Conservation (phyloP, 805 yeast genomes). For the Candida awuae region DNA sequence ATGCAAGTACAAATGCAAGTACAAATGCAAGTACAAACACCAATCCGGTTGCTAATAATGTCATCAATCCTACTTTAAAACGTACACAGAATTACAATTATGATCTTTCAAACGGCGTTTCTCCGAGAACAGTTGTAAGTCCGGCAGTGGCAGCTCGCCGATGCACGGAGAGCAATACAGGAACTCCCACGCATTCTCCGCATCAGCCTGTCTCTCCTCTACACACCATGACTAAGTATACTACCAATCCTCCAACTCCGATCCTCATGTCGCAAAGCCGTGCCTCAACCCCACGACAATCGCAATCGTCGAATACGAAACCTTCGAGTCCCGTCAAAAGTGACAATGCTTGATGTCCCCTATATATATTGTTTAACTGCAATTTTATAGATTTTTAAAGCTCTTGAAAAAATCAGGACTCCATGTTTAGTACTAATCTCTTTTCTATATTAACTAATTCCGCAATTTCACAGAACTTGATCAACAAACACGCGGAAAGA, state of each 20-base stretch:
- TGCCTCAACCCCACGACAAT: constrained; percentile 1
- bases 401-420: not conserved
- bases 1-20: too few relatives aligned
- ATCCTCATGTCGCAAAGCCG: constrained; percentile 1
- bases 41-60: not conserved
- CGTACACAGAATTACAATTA: not conserved
- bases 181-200: not conserved
- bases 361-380: not conserved
- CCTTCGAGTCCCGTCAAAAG: not conserved
- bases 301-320: not conserved
- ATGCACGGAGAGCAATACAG: not conserved
- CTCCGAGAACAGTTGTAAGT: constrained; percentile 3
- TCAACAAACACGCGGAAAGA: too few relatives aligned
- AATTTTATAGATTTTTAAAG: not conserved
- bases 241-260: not conserved
- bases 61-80: not conserved
- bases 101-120: constrained; percentile 6
- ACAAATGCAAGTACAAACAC: not conserved
- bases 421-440: too few relatives aligned
- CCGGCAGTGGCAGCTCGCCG: not conserved
- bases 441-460: too few relatives aligned
- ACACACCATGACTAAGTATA: not conserved
- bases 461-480: too few relatives aligned
- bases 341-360: not conserved
- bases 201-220: constrained; percentile 3